Base-by-base conservation (phyloP, 2,329 filamentous ascomycete genomes). In the Trichophyton simii region DNA sequence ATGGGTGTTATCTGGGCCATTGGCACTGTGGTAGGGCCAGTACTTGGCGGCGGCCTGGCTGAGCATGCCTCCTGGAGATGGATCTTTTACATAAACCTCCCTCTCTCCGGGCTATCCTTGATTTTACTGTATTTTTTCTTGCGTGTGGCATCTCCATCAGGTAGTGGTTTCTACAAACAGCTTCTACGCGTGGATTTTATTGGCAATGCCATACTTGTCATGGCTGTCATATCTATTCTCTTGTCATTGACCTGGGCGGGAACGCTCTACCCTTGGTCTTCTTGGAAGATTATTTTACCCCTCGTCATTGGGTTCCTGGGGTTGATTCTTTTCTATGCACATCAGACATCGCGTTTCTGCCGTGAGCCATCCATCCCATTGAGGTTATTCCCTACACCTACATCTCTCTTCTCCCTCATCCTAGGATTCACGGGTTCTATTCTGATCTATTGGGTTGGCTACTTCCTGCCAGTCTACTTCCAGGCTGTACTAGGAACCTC, bases 401-500 rank as follows among this genome's bases (percentile, higher is more conserved):
- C 13, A 8, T 34, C 20, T 18, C 34, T 55, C 15, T 42, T 60
- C 3, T 42, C 36, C 15, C 60, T 66, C 7, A 66, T 65, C 5
- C 59, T 64, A 18, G n/a, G 15, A 44, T 44, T 44, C 15, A n/a
- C n/a, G 15, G n/a, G n/a, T 15, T 44, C 41, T 15, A 44, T 44
- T 18, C 41, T 44, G 13, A n/a, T 44, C 11, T 44, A 44, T 18
- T 44, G 41, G 41, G n/a, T 18, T 18, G n/a, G 13, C 6, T 74
- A 68, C 62, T 75, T 73, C 60, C 64, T 75, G n/a, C 65, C 72
- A 3, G 67, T 76, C 1, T 78, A 75, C 60, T 78, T 77, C 60
- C 77, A 78, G 57, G 69, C 71, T 3, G 72, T 78, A 5, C 69
- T 67, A 20, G 68, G 70, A 7, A 68, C 70, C 8, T 67, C 70